Percentiles rank a stretch among this genome's conserved stretches.
phyloP scores from a whole-genome alignment of 2,329 filamentous ascomycete genomes.

The Aureobasidium sp. region DNA sequence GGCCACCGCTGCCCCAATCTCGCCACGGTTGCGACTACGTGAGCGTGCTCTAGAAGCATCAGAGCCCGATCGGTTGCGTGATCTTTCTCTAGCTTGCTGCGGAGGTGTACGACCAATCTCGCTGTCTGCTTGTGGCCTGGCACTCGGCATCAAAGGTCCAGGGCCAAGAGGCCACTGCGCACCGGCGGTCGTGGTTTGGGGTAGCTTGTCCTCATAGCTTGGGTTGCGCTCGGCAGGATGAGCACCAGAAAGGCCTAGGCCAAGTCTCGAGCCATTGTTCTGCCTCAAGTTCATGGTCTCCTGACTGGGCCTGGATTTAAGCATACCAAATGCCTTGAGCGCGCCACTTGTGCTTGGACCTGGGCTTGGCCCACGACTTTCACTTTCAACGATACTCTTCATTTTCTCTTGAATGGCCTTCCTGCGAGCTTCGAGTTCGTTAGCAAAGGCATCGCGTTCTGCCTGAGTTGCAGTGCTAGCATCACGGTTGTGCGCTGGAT shows the following conservation, averaged over 20 bases:
- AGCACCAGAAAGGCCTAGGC: conserved; percentile 31
- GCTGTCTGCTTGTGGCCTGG: conserved; percentile 28
- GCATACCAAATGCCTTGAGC: conserved; percentile 55
- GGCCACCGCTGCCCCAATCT: conserved; percentile 37
- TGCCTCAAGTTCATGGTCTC: conserved; percentile 48
- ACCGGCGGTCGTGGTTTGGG: not conserved
- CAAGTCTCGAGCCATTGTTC: conserved; percentile 33
- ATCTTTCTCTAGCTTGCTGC: conserved; percentile 17
- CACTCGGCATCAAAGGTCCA: not conserved
- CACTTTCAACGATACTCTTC: conserved; percentile 60
- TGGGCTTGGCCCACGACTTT: conserved; percentile 35
- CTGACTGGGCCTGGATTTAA: conserved; percentile 60
- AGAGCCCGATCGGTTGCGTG: conserved; percentile 49
- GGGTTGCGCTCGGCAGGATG: conserved; percentile 3
- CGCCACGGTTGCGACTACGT: conserved; percentile 49
- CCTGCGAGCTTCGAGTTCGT: conserved; percentile 63
- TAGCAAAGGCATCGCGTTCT: conserved; percentile 64
- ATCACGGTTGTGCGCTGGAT: conserved; percentile 42
- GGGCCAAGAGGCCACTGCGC: conserved; percentile 13
- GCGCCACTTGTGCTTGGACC: conserved; percentile 32
- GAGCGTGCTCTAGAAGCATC: conserved; percentile 47
- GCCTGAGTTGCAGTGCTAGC: conserved; percentile 45
- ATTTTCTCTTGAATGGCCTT: conserved; percentile 66
- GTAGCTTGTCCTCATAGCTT: conserved; percentile 2
- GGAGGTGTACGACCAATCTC: conserved; percentile 19